These are phyloP conservation scores for Papiliotrema flavescens DNA, from an alignment of 1,284 basidiomycete genomes.

Conservation along the genomic window DNA sequence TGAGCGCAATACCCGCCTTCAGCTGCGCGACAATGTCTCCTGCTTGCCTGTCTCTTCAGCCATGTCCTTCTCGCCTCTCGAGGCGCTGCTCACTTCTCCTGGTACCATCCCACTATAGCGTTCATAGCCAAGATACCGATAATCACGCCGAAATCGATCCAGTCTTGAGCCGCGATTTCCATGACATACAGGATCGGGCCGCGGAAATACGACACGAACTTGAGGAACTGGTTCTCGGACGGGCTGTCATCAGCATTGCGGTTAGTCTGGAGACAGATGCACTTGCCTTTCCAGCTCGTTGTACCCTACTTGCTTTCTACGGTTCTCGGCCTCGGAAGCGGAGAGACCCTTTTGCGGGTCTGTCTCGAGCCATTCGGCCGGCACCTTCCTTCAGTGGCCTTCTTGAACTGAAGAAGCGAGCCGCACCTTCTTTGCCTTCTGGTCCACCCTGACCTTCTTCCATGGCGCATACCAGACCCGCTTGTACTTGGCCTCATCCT, in stretches of 20 bases:
- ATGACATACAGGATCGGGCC: conserved; percentile 58
- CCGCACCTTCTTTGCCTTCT: conserved; percentile 34
- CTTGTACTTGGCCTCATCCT: conserved; percentile 51
- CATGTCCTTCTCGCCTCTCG: background rate
- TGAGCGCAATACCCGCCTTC: conserved; percentile 57
- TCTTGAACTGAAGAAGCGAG: background rate
- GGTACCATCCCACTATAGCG: conserved; percentile 59
- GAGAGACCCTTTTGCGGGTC: conserved; percentile 52
- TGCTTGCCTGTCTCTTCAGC: conserved; percentile 27
- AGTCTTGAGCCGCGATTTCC: conserved; percentile 58
- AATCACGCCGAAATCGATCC: conserved; percentile 59
- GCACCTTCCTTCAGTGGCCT: conserved; percentile 27
- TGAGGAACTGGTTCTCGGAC: conserved; percentile 54
- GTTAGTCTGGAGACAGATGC: conserved; percentile 10
- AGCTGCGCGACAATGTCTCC: conserved; percentile 52
- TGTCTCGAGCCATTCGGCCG: conserved; percentile 53
- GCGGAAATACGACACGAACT: conserved; percentile 54
- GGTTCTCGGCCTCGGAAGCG: conserved; percentile 47
- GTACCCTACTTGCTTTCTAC: conserved; percentile 48
- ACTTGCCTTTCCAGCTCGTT: conserved; percentile 54
- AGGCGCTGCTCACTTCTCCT: conserved; percentile 52
- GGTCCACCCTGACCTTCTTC: conserved; percentile 54
- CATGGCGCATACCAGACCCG: conserved; percentile 48
- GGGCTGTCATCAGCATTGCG: conserved; percentile 30
- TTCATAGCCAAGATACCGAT: conserved; percentile 50